Evolutionary conservation across 768 basidiomycete genomes (phyloP).

Genomic region (Boletus sp.): DNA sequence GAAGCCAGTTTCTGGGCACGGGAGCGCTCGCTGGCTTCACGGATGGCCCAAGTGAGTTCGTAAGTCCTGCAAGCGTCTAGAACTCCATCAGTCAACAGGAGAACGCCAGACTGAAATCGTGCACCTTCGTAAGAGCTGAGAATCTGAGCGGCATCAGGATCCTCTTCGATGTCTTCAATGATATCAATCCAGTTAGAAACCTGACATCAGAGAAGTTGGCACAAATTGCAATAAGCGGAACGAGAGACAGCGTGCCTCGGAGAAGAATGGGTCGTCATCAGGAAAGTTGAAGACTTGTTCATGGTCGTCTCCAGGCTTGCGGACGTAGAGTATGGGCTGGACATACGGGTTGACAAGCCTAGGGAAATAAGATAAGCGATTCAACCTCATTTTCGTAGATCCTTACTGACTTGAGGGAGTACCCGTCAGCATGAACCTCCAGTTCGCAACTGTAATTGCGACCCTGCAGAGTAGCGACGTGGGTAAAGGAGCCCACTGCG

Average conservation of each 20-base stretch:
- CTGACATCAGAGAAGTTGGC: slow-evolving; percentile 18
- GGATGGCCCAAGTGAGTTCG: slow-evolving; percentile 92
- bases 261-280: slow-evolving; percentile 92
- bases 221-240: not conserved
- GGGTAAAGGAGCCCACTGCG: slow-evolving; percentile 89
- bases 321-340: slow-evolving; percentile 81
- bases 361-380: slow-evolving; percentile 9
- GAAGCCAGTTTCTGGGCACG: slow-evolving; percentile 45
- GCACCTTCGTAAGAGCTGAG: slow-evolving; percentile 82
- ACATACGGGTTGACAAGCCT: slow-evolving; percentile 93
- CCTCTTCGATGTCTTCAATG: slow-evolving; percentile 86
- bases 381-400: slow-evolving; percentile 4
- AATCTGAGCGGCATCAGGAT: slow-evolving; percentile 75
- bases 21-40: slow-evolving; percentile 69
- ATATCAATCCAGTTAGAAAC: slow-evolving; percentile 85
- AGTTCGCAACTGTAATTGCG: slow-evolving; percentile 92
- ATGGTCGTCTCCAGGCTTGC: slow-evolving; percentile 76
- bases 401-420: slow-evolving; percentile 65
- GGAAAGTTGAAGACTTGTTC: slow-evolving; percentile 70
- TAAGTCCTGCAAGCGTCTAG: slow-evolving; percentile 85
- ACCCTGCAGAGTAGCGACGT: slow-evolving; percentile 89
- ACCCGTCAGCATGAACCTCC: slow-evolving; percentile 93
- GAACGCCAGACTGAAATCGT: not conserved
- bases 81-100: not conserved
- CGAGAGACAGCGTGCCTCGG: slow-evolving; percentile 49